These are phyloP conservation scores for Pleodorina starrii DNA, from an alignment of 139 green algal genomes.

Conservation along the genomic window DNA sequence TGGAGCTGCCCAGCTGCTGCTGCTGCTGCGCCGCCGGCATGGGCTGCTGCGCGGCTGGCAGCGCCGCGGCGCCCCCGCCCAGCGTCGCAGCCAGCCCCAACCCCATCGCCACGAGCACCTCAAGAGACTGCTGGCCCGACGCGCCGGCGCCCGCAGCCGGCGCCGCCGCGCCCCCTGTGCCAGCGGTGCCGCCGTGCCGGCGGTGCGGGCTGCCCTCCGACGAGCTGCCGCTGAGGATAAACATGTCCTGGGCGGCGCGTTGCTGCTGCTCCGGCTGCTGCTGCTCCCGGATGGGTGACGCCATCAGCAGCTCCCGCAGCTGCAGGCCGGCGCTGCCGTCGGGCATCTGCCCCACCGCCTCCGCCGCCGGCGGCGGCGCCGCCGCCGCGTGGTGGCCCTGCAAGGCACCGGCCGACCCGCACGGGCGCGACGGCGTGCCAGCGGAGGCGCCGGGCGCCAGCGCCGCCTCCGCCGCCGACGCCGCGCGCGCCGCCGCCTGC, in stretches of 20 bases:
- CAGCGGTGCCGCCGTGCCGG: too few species aligned
- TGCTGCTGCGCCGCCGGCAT: too few species aligned
- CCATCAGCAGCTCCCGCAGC: conserved; percentile 32
- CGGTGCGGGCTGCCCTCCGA: background rate
- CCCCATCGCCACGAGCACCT: background rate
- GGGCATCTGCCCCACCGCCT: background rate
- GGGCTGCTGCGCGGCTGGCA: background rate
- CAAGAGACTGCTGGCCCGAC: background rate
- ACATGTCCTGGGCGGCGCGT: background rate
- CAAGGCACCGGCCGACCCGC: too few species aligned
- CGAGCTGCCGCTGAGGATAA: conserved; percentile 3
- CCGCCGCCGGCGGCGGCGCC: too few species aligned
- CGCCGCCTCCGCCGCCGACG: background rate
- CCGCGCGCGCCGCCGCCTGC: background rate
- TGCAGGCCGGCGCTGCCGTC: background rate
- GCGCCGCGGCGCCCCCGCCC: too few species aligned
- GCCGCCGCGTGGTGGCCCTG: too few species aligned
- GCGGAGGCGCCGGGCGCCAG: background rate
- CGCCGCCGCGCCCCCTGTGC: too few species aligned
- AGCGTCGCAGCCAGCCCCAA: background rate
- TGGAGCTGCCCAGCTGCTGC: too few species aligned
- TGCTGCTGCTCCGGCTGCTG: background rate
- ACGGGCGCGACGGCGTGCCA: too few species aligned
- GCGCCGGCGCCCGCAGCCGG: too few species aligned
- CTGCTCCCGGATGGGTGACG: conserved; percentile 29